Conservation (phyloP, 495 filamentous ascomycete species). For the Lasiosphaeris hirsuta region DNA sequence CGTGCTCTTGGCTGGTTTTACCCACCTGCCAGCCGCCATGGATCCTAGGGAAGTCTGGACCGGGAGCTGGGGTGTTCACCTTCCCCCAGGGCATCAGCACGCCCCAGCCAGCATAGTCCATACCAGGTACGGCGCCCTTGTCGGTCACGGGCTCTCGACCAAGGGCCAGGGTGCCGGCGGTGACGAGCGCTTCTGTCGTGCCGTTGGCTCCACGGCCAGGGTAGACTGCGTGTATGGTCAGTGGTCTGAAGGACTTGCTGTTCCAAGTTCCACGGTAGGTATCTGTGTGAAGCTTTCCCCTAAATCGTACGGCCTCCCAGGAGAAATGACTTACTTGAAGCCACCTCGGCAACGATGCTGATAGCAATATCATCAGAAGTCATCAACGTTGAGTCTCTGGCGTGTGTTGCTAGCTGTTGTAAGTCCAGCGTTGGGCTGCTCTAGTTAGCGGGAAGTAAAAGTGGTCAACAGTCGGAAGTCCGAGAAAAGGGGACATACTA, state of each 20-base stretch:
- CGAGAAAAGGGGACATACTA: slow-evolving; percentile 22
- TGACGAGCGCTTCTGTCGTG: slow-evolving; percentile 65
- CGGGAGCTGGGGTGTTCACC: slow-evolving; percentile 26
- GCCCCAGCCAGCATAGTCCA: slow-evolving; percentile 68
- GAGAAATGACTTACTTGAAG: slow-evolving; percentile 17
- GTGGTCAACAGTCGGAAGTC: slow-evolving; percentile 47
- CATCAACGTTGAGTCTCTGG: slow-evolving; percentile 37
- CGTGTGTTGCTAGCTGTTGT: slow-evolving; percentile 77
- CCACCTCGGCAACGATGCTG: slow-evolving; percentile 67
- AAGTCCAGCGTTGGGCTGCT: slow-evolving; percentile 64
- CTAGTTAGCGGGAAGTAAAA: slow-evolving; percentile 21
- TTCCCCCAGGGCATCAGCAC: slow-evolving; percentile 60
- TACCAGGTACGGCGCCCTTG: slow-evolving; percentile 28
- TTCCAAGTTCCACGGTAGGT: too few species aligned
- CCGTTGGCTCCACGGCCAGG: slow-evolving; percentile 47
- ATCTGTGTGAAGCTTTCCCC: too few species aligned
- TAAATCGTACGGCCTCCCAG: not conserved
- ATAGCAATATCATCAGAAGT: slow-evolving; percentile 59
- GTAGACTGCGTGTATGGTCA: slow-evolving; percentile 52
- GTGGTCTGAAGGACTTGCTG: not conserved
- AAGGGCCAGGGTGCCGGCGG: slow-evolving; percentile 66
- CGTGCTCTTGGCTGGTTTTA: slow-evolving; percentile 64
- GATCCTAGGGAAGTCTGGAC: slow-evolving; percentile 38
- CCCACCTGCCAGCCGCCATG: slow-evolving; percentile 59
- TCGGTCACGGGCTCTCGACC: slow-evolving; percentile 57